phyloP scores from a whole-genome alignment of 345 rosid species.

The Bruguiera gymnorhiza region DNA sequence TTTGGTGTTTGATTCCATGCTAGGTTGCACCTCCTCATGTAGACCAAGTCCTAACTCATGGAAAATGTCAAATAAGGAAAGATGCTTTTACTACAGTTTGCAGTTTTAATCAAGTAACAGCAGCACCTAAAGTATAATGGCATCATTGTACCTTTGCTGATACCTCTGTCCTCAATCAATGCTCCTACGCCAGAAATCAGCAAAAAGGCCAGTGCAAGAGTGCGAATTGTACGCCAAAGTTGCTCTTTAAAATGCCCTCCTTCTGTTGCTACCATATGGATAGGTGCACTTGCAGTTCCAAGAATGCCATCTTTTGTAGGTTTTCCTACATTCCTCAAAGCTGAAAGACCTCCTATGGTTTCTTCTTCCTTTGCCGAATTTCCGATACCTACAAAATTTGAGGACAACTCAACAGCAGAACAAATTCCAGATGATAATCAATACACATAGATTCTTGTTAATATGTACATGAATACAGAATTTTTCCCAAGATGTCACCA shows the following conservation, averaged over 20 bases:
- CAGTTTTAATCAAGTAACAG: conserved; percentile 8
- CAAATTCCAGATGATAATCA: not conserved
- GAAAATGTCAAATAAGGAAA: not conserved
- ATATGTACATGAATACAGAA: not conserved
- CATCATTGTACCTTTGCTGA: conserved; percentile 66
- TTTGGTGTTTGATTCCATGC: conserved; percentile 85
- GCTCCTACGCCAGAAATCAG: conserved; percentile 92
- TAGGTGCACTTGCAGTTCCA: conserved; percentile 83
- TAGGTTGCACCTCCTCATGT: conserved; percentile 94
- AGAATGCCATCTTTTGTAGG: conserved; percentile 59
- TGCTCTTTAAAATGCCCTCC: conserved; percentile 87
- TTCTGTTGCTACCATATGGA: conserved; percentile 77
- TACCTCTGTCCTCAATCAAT: conserved; percentile 85
- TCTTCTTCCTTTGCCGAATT: conserved; percentile 55
- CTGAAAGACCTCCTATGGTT: conserved; percentile 50
- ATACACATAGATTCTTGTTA: not conserved
- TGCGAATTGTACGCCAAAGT: conserved; percentile 83
- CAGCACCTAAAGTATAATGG: conserved; percentile 1
- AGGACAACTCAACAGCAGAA: not conserved
- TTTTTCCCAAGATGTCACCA: not conserved
- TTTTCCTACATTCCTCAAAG: conserved; percentile 72
- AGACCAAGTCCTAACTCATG: conserved; percentile 70
- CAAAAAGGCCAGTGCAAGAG: conserved; percentile 67
- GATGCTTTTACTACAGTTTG: conserved; percentile 4
- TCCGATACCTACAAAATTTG: conserved; percentile 46